Conservation (phyloP, 108 stramenopile species). For the Stephanodiscus triporus region DNA sequence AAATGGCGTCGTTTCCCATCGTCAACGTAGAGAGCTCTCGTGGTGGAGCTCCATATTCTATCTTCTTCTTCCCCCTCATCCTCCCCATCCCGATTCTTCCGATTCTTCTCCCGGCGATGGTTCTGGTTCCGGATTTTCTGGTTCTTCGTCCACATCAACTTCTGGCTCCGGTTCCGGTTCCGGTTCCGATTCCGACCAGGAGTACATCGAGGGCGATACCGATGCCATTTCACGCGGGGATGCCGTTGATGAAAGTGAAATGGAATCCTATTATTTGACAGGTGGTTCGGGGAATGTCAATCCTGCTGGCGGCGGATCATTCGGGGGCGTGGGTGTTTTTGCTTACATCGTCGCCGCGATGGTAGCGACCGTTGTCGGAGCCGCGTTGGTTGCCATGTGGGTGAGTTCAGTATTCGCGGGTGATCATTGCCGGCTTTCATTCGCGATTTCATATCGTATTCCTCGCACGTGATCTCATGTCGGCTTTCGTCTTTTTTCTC, state of each 20-base stretch:
- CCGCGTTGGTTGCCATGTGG: background rate
- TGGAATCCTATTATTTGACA: background rate
- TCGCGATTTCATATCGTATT: background rate
- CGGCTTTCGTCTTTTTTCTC: background rate
- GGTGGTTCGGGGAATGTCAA: background rate
- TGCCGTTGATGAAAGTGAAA: background rate
- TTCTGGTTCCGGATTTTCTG: background rate
- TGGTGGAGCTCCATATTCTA: background rate
- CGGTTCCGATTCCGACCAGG: too few species aligned
- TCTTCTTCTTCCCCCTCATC: background rate
- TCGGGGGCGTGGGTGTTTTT: background rate
- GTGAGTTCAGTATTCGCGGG: background rate
- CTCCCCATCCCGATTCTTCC: background rate
- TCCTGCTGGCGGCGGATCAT: background rate
- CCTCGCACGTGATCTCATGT: background rate
- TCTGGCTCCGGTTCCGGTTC: background rate
- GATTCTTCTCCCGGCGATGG: too few species aligned
- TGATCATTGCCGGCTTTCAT: background rate
- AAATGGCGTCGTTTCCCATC: background rate
- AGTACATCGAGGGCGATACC: background rate
- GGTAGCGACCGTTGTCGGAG: background rate
- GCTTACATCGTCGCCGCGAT: background rate
- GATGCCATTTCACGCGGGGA: too few species aligned
- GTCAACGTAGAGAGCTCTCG: background rate
- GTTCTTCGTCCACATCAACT: background rate